Base-by-base conservation (phyloP, 192 early-diverging fungal genomes). In the Cetraspora pellucida region DNA sequence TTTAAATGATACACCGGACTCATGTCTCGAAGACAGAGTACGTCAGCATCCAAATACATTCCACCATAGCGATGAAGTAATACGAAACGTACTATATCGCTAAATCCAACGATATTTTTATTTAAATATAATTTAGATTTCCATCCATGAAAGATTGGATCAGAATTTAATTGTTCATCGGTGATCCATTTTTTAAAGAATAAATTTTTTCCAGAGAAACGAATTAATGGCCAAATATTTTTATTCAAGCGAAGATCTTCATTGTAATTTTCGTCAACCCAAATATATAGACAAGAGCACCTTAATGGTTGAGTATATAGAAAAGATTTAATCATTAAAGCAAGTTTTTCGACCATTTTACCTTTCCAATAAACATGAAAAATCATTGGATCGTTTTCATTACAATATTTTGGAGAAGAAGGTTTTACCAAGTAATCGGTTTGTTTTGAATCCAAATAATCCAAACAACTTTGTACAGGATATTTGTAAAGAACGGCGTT, bases 281-380 rank as follows among this genome's bases (percentile, higher is more conserved):
- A 82, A 13, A 79, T 57, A 71, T 82, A 73, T 49, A 82, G 37
- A 3, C 54, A 58, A 23, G 81, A 52, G 1, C 78, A 72, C 1
- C 74, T 23, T 14, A 82, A 49, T 3, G 78, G 81, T 47, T 82
- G 81, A 10, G 81, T 82, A 28, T 77, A 82, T 11, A 82, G 43
- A 61, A 82, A 79, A 21, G 77, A 57, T 31, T 69, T 66, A 2
- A 76, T 65, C 21, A 65, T 77, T 21, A 82, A 50, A 1, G 68
- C 64, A 11, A 82, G 14, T 11, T 82, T 82, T 74, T 82, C 81
- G 1, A 60, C 79, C 14, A 79, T 77, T 3, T 72, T 75, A 0
- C 81, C 81, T 16, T 75, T 68, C 81, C 81, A 82, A 77, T 77
- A 82, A 25, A 82, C 61, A 72, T 82, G 81, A 61, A 79, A 82